Conservation (phyloP, 768 basidiomycete genomes). For the Pisolithus sp. region DNA sequence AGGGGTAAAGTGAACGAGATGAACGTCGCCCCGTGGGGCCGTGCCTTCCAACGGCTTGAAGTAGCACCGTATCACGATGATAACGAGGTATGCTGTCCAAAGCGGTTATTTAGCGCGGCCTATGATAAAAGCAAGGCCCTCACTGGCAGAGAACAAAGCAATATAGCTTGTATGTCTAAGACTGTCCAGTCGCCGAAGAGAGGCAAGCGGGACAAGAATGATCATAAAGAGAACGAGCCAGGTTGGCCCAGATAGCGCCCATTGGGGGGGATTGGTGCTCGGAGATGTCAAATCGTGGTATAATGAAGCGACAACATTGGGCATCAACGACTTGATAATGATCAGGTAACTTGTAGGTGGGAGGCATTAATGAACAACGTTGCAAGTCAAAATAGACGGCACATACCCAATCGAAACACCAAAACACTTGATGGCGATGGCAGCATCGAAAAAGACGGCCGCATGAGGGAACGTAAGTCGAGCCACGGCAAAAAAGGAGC, state of each 20-base stretch:
- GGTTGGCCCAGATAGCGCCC: slow-evolving; percentile 68
- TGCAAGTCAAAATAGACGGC: neutral
- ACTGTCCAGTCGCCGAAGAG: slow-evolving; percentile 77
- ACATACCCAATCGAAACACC: slow-evolving; percentile 87
- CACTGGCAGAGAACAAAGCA: slow-evolving; percentile 84
- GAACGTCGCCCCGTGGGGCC: slow-evolving; percentile 58
- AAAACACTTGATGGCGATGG: slow-evolving; percentile 94
- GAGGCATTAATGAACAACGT: neutral
- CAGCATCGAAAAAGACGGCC: slow-evolving; percentile 85
- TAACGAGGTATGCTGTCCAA: slow-evolving; percentile 62
- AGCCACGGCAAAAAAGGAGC: slow-evolving; percentile 80
- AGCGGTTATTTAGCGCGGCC: neutral
- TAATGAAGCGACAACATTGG: slow-evolving; percentile 78
- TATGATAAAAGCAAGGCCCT: slow-evolving; percentile 26
- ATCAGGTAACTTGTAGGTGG: slow-evolving; percentile 64
- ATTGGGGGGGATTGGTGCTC: slow-evolving; percentile 59
- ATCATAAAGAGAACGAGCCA: slow-evolving; percentile 82
- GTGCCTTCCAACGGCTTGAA: slow-evolving; percentile 66
- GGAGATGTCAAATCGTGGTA: slow-evolving; percentile 71
- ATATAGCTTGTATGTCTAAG: slow-evolving; percentile 89
- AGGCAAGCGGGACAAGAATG: slow-evolving; percentile 72
- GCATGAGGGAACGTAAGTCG: slow-evolving; percentile 86
- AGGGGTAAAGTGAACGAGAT: slow-evolving; percentile 67
- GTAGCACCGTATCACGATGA: slow-evolving; percentile 77
- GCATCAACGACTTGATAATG: slow-evolving; percentile 90